These are phyloP conservation scores for Tuber indicum DNA, from an alignment of 495 filamentous ascomycete species.

Conservation along the genomic window DNA sequence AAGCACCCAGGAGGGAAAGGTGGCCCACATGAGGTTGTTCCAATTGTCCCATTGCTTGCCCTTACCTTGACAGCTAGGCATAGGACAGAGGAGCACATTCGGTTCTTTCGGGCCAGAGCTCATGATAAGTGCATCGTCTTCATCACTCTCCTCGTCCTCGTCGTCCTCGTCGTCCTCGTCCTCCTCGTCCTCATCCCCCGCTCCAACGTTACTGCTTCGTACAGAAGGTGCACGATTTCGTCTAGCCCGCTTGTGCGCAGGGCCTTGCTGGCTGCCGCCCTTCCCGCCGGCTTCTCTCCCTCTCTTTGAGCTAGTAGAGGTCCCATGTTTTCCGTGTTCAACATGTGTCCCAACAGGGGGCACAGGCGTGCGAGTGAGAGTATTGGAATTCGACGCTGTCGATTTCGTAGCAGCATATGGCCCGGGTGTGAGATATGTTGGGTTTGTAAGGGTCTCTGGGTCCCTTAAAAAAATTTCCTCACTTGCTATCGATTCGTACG, in stretches of 20 bases:
- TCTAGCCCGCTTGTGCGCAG: neutral
- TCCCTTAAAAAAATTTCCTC: neutral
- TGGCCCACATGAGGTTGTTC: neutral
- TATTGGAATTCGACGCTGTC: neutral
- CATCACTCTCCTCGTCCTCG: neutral
- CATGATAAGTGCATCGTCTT: neutral
- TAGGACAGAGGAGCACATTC: neutral
- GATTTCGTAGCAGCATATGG: neutral
- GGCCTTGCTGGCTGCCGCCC: neutral
- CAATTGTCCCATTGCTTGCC: neutral
- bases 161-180: neutral
- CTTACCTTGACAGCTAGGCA: neutral
- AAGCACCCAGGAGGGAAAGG: neutral
- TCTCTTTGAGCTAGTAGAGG: neutral
- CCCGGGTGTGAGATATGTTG: neutral
- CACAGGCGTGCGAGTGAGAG: neutral
- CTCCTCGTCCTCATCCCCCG: neutral
- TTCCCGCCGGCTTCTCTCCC: neutral
- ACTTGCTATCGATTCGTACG: neutral
- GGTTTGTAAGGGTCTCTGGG: neutral
- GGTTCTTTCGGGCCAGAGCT: neutral
- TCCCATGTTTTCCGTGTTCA: neutral
- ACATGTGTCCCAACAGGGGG: neutral
- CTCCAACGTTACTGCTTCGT: neutral
- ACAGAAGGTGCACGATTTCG: neutral